phyloP scores from a whole-genome alignment of 306 rosid species.

The Calophaca sinica region DNA sequence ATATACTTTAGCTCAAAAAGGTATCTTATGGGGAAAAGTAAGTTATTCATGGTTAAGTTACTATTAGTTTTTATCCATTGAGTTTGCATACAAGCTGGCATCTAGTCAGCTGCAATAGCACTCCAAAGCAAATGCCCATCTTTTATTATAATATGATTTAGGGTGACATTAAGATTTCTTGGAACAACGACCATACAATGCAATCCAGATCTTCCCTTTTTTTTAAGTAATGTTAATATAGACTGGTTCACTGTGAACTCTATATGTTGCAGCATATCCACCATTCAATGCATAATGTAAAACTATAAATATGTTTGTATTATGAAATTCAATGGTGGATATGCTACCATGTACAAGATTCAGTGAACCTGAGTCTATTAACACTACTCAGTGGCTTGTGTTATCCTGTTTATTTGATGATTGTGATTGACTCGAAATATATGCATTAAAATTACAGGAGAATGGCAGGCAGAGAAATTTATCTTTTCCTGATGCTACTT shows the following conservation, averaged over 20 bases:
- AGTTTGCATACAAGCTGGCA: background rate
- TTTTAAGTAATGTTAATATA: background rate
- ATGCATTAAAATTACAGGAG: constrained; percentile 65
- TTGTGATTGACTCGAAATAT: constrained; percentile 30
- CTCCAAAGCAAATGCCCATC: background rate
- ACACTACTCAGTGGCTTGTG: constrained; percentile 17
- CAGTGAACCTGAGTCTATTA: background rate
- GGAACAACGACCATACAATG: background rate
- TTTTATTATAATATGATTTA: constrained; percentile 20
- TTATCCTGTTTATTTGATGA: constrained; percentile 16
- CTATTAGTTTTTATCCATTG: constrained; percentile 4
- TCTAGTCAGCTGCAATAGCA: constrained; percentile 13
- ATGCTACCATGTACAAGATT: constrained; percentile 18
- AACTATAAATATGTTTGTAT: constrained; percentile 3
- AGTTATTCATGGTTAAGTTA: background rate
- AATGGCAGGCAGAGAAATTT: constrained; percentile 71
- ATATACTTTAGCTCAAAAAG: no score
- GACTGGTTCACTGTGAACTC: constrained; percentile 5
- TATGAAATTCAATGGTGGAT: constrained; percentile 26
- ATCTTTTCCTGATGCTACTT: constrained; percentile 53
- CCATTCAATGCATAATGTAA: constrained; percentile 9
- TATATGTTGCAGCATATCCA: background rate
- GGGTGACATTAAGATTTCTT: background rate
- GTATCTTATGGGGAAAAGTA: no score
- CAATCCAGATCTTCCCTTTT: background rate